Evolutionary conservation across 306 rosid genomes (phyloP), one percentile per base, ranked within the genome.

Genomic region (Mimosa bimucronata): DNA sequence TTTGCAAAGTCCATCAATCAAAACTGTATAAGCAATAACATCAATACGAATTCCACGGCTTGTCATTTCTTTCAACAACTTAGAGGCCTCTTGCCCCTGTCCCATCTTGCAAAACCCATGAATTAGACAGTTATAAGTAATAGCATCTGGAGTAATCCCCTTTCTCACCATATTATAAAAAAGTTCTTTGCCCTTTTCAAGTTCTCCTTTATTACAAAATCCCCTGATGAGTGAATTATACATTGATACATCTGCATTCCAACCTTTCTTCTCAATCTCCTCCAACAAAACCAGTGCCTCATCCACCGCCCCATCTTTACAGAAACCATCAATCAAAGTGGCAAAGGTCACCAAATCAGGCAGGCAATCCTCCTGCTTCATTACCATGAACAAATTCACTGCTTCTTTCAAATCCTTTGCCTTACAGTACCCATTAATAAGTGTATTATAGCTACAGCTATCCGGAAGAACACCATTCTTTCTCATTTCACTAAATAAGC

Each of bases 1-100:
- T 78, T 90, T 91, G 90, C 86, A 91, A 78, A 95, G 98, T 52
- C 98, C 97, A 6, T 91, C 90, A 60, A 88, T 86, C 62, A 92
- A 82, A 78, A 84, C 72, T 1, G 97, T 91, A 76, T 89, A 92
- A 21, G 90, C 71, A 71, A 90, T 78, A 45, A 87, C 86, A 85
- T 92, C 96, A 9, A 90, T 92, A 69, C 1, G 73, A 73, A 91
- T 66, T 60, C 94, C 91, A 42, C 65, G 71, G 15, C 80, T 46
- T 1, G 65, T 80, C 98, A 95, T 95, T 58, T 79, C 91, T 45
- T 87, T 50, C 78, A 92, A 42, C 96, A 91, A 83, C 3, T 40
- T 48, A 0, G 85, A 84, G 9, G 90, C 93, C 81, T 95, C 96
- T 45, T 74, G 71, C 97, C 93, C 86, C 82, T 72, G 77, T 79